These are phyloP conservation scores for Castanea mollissima DNA, from an alignment of 306 rosid genomes.

Conservation along the genomic window DNA sequence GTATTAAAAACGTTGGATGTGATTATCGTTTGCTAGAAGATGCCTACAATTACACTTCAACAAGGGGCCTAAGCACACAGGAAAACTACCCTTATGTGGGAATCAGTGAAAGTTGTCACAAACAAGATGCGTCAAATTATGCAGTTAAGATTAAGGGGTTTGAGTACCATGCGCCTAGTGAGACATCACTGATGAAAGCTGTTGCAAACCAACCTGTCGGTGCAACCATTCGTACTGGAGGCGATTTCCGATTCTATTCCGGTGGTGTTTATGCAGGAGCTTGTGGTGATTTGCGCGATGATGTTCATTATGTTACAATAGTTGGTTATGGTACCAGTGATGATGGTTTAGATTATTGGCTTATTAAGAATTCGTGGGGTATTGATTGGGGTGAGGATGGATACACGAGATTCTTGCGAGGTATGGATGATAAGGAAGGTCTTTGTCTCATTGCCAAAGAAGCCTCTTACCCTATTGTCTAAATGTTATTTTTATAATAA, in stretches of 20 bases:
- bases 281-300: not conserved
- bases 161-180: not conserved
- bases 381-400: slow-evolving; percentile 30
- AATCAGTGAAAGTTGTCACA: not conserved
- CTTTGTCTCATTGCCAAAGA: not conserved
- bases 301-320: not conserved
- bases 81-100: slow-evolving; percentile 2
- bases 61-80: slow-evolving; percentile 9
- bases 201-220: not conserved
- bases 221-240: not conserved
- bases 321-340: slow-evolving; percentile 1
- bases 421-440: slow-evolving; percentile 18
- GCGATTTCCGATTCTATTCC: not conserved
- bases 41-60: slow-evolving; percentile 12
- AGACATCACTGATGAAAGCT: not conserved
- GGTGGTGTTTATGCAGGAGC: slow-evolving; percentile 5
- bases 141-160: slow-evolving; percentile 7
- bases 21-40: not conserved
- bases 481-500: not conserved
- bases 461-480: slow-evolving; percentile 18
- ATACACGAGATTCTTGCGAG: slow-evolving; percentile 29
- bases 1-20: not conserved
- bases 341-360: not conserved
- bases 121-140: not conserved
- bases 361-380: slow-evolving; percentile 38